Evolutionary conservation across 305 asterid species (phyloP).

Genomic region (Rubia balearica): DNA sequence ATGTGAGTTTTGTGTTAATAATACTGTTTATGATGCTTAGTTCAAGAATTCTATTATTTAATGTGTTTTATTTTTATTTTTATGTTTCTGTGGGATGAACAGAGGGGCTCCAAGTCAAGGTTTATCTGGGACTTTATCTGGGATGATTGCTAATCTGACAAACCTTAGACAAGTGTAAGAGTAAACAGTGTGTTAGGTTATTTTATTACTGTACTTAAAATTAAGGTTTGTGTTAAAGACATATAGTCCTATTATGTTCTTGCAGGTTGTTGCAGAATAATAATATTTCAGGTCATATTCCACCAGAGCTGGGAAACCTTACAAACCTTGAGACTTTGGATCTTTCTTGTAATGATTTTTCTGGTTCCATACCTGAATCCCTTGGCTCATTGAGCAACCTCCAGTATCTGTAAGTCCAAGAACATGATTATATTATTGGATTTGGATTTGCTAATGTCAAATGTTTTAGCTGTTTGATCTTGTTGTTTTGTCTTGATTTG

Average conservation of each 20-base stretch:
- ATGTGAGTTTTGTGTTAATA: slow-evolving; percentile 32
- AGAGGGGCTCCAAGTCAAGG: slow-evolving; percentile 98
- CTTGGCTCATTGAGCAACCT: slow-evolving; percentile 54
- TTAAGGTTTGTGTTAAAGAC: background rate
- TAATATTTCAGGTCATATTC: slow-evolving; percentile 74
- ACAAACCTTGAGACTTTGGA: slow-evolving; percentile 85
- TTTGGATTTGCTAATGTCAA: slow-evolving; percentile 14
- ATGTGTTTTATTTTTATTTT: no score
- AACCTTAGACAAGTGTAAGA: slow-evolving; percentile 90
- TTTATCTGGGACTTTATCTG: slow-evolving; percentile 74
- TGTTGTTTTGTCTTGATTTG: slow-evolving; percentile 30
- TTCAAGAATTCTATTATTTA: background rate
- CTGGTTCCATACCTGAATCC: slow-evolving; percentile 64
- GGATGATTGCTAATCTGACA: slow-evolving; percentile 78
- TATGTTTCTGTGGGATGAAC: slow-evolving; percentile 12
- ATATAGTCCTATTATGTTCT: slow-evolving; percentile 9
- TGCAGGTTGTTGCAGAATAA: slow-evolving; percentile 79
- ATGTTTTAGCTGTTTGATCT: slow-evolving; percentile 27
- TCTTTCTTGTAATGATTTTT: slow-evolving; percentile 66
- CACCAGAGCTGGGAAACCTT: slow-evolving; percentile 69
- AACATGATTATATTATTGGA: slow-evolving; percentile 5
- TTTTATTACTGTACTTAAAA: background rate
- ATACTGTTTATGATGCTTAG: background rate
- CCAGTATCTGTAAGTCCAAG: slow-evolving; percentile 67
- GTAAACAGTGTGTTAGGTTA: background rate